Evolutionary conservation across 495 filamentous ascomycete species (phyloP).

Genomic region (Aspergillus carlsbadensis): DNA sequence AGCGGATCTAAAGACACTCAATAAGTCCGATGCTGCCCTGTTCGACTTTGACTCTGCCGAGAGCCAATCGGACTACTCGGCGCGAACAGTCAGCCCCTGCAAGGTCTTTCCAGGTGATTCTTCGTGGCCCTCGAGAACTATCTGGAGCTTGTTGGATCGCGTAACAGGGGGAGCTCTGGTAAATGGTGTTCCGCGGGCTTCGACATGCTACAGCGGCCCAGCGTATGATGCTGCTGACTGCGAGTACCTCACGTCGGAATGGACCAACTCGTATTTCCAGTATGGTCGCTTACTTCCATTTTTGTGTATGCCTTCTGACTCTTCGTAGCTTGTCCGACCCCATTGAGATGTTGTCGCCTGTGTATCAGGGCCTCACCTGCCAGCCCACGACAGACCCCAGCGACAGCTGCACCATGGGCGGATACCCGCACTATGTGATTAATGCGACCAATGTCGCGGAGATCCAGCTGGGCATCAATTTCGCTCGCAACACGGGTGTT

Average conservation of each 20-base stretch:
- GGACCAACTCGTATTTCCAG: constrained; percentile 34
- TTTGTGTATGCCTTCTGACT: background rate
- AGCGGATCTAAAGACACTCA: background rate
- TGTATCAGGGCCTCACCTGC: constrained; percentile 41
- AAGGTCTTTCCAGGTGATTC: too few relatives aligned
- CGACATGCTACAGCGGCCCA: constrained; percentile 52
- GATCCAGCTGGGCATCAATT: constrained; percentile 58
- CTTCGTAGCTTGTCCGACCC: constrained; percentile 29
- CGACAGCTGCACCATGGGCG: constrained; percentile 53
- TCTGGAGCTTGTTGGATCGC: constrained; percentile 46
- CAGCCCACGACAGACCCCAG: constrained; percentile 29
- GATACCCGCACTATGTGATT: constrained; percentile 59
- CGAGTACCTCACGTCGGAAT: constrained; percentile 21
- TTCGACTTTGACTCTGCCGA: constrained; percentile 1
- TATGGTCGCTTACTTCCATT: constrained; percentile 10
- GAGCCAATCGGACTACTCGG: background rate
- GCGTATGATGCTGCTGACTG: constrained; percentile 47
- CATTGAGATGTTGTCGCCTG: constrained; percentile 45
- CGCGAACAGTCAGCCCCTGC: too few relatives aligned
- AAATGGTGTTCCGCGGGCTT: constrained; percentile 53
- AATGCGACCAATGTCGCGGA: constrained; percentile 56
- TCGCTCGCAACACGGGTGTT: constrained; percentile 57
- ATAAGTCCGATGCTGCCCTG: background rate
- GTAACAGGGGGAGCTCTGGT: constrained; percentile 53
- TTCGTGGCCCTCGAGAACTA: constrained; percentile 31